Conservation (phyloP, 257 asterid species). For the Coffea canephora region DNA sequence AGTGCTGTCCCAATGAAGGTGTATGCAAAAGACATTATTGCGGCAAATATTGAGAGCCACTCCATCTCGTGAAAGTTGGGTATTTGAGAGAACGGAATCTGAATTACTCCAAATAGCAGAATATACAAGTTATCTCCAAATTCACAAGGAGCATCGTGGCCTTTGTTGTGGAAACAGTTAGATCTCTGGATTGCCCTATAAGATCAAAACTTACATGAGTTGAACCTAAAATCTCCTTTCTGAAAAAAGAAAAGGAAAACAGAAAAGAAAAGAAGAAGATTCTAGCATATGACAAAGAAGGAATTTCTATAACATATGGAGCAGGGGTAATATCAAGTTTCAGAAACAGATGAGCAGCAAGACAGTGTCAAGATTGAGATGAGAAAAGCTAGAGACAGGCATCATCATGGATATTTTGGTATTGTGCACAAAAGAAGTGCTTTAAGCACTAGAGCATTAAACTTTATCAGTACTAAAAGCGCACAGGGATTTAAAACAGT, state of each 20-base stretch:
- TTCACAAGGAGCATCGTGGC: constrained; percentile 53
- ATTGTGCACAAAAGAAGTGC: background rate
- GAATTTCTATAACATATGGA: too few species aligned
- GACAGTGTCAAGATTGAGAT: background rate
- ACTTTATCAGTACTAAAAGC: background rate
- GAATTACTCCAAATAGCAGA: constrained; percentile 51
- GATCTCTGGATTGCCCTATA: constrained; percentile 59
- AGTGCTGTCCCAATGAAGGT: constrained; percentile 52
- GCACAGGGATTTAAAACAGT: background rate
- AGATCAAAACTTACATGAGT: background rate
- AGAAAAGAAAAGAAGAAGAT: too few species aligned
- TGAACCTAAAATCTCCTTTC: too few species aligned
- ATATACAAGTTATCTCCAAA: constrained; percentile 43
- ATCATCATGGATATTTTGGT: background rate
- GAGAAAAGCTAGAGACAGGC: background rate
- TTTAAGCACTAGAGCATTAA: background rate
- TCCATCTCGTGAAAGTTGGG: constrained; percentile 59
- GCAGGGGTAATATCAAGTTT: background rate
- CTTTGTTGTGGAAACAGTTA: constrained; percentile 57
- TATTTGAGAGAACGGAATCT: constrained; percentile 57
- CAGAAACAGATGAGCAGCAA: background rate
- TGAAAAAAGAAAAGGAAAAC: too few species aligned
- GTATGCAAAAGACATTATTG: constrained; percentile 55
- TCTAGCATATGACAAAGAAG: too few species aligned
- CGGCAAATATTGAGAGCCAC: constrained; percentile 53